Percentiles rank a stretch among this genome's conserved stretches.
These are phyloP conservation scores for Trichoderma sp. DNA, from an alignment of 2,329 filamentous ascomycete species.

Conservation along the genomic window DNA sequence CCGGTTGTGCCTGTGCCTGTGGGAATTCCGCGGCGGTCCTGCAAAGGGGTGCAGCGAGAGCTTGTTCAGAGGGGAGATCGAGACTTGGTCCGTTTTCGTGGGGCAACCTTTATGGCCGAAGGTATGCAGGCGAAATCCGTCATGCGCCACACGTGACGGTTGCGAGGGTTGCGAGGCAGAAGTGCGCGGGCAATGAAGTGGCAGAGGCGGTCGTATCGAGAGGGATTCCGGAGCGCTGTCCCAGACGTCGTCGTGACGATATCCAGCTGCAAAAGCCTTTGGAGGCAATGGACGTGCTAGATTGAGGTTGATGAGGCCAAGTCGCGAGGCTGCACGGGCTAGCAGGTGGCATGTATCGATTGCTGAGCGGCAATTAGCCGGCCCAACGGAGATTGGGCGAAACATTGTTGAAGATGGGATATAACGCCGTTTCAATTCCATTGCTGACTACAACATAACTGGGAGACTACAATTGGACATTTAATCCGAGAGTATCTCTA, in stretches of 20 bases:
- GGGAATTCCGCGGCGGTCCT: not conserved
- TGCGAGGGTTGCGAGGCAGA: not conserved
- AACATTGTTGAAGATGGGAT: not conserved
- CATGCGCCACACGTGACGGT: constrained; percentile 3
- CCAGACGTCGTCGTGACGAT: not conserved
- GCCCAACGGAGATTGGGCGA: no score
- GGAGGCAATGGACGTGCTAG: constrained; percentile 20
- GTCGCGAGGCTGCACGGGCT: constrained; percentile 22
- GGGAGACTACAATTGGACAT: not conserved
- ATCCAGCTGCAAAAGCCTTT: constrained; percentile 1
- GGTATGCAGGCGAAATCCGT: constrained; percentile 9
- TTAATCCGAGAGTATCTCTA: not conserved
- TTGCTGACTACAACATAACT: not conserved
- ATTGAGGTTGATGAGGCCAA: constrained; percentile 22
- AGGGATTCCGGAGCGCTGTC: constrained; percentile 7
- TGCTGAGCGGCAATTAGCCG: constrained; percentile 12
- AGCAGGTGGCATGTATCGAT: constrained; percentile 17
- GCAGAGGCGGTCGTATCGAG: constrained; percentile 1
- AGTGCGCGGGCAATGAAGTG: constrained; percentile 5
- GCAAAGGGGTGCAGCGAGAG: not conserved
- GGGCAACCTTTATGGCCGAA: constrained; percentile 15
- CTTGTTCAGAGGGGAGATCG: not conserved
- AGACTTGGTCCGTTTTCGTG: constrained; percentile 15
- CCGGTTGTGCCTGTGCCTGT: not conserved
- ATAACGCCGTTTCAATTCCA: not conserved